phyloP scores from a whole-genome alignment of 1,139 yeast genomes.

The Nakaseomyces bracarensis region DNA sequence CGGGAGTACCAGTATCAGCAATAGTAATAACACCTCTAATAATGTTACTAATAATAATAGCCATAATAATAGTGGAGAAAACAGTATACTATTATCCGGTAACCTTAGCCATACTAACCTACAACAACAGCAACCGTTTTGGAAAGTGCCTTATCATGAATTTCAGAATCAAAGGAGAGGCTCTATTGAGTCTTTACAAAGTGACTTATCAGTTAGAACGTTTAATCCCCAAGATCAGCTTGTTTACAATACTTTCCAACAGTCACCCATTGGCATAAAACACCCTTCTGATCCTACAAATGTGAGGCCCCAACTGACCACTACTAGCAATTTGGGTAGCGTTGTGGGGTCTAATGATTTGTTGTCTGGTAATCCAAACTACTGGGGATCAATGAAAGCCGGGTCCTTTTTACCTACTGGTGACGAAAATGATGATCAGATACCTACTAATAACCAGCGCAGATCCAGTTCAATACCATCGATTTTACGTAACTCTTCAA shows the following conservation, averaged over 20 bases:
- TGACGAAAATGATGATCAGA: constrained; percentile 18
- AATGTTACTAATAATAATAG: background rate
- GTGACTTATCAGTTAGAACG: constrained; percentile 24
- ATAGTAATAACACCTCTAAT: background rate
- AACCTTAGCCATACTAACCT: background rate
- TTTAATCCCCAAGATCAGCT: constrained; percentile 18
- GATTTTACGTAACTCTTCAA: constrained; percentile 19
- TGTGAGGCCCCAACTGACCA: constrained; percentile 7
- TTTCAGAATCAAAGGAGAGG: constrained; percentile 27
- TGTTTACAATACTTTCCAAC: constrained; percentile 15
- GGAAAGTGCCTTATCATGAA: constrained; percentile 32
- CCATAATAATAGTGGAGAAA: background rate
- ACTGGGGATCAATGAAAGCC: constrained; percentile 3
- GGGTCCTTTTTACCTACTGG: constrained; percentile 10
- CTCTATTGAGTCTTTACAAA: constrained; percentile 27
- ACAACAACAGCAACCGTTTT: constrained; percentile 26
- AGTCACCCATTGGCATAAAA: constrained; percentile 13
- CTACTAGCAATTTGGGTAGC: constrained; percentile 16
- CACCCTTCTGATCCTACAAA: constrained; percentile 6
- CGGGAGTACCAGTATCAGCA: background rate
- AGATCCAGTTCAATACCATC: constrained; percentile 22
- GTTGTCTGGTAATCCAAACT: constrained; percentile 3
- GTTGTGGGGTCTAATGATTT: constrained; percentile 9
- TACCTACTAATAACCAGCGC: constrained; percentile 9
- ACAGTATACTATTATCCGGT: constrained; percentile 6